Percentiles rank a stretch among this genome's conserved stretches.
phyloP scores from a whole-genome alignment of 257 asterid genomes.

The Voacanga thouarsii region DNA sequence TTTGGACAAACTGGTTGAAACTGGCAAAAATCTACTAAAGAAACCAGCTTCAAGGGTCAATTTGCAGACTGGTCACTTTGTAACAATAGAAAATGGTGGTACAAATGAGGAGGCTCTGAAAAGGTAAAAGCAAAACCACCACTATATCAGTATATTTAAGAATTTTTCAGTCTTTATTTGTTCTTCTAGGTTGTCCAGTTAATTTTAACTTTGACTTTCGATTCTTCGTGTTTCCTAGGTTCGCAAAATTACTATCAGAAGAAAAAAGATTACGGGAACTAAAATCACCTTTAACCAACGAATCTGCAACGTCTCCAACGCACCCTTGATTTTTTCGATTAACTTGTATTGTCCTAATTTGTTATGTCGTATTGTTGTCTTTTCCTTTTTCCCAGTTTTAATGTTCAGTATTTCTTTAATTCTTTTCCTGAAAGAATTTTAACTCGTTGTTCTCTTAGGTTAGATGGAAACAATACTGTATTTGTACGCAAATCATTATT shows the following conservation, averaged over 20 bases:
- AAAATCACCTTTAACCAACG: slow-evolving; percentile 4
- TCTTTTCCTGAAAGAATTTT: not conserved
- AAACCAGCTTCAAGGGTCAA: slow-evolving; percentile 50
- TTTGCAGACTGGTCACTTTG: slow-evolving; percentile 31
- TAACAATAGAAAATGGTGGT: slow-evolving; percentile 21
- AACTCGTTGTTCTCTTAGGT: not conserved
- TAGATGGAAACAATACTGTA: no score
- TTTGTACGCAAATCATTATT: no score
- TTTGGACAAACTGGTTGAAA: slow-evolving; percentile 26
- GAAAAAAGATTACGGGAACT: slow-evolving; percentile 3
- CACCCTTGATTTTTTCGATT: not conserved
- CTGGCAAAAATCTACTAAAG: slow-evolving; percentile 29
- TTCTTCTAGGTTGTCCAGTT: not conserved
- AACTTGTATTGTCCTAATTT: not conserved
- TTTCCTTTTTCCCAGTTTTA: not conserved
- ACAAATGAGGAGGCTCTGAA: slow-evolving; percentile 36
- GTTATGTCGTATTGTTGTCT: not conserved
- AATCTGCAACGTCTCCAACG: not conserved
- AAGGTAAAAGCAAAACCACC: slow-evolving; percentile 6
- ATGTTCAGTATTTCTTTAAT: not conserved
- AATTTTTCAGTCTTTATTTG: no score
- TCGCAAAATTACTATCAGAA: slow-evolving; percentile 5
- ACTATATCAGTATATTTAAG: no score
- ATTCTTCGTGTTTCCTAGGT: not conserved
- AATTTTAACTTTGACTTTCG: not conserved